Base-by-base conservation (phyloP, 495 filamentous ascomycete genomes). In the Penicillium simplicissimum region DNA sequence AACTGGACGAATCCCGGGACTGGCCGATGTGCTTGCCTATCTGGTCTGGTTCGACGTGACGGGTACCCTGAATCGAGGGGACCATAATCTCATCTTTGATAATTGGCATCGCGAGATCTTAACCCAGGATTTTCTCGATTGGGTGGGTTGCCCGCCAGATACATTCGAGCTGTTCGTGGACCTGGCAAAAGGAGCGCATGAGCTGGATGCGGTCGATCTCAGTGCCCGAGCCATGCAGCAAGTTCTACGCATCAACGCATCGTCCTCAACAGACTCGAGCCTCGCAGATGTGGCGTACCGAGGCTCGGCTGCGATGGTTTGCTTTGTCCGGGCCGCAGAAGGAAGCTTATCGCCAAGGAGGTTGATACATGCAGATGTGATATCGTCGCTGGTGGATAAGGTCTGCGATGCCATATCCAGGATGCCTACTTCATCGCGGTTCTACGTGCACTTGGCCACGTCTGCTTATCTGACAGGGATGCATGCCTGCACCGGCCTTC, bases 11-110 rank as follows among this genome's bases (percentile, higher is more conserved):
- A 67, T 74, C 4, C 62, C 67, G 0, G 73, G 71, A 6, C 51
- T 74, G 2, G 63, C 60, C 4, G 66, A 75, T 37, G 64, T 75
- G 2, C 60, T 75, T 9, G 66, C 69, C 15, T 71, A 72, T 38
- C 66, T 75, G 1, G 67, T 74, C 1, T 75, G 73, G 73, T 75
- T 72, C 43, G 73, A 75, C 48, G 67, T 67, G 15, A 68, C 64
- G 3, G 73, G 73, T 3, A 66, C 71, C 14, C 55, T 75, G 4
- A 63, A 71, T 28, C 35, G 67, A 37, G 62, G 63, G 36, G 36
- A 62, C 2, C 58, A 63, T 3, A 47, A 56, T 0, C 57, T 75
- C n/a, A 70, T 75, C 15, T 75, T 75, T 42, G 70, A 73, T 21
- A 63, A 68, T 54, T 75, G 69, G 71, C 73, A 75, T 54, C 73